A percentile compares a stretch with the other conserved stretches of the same genome.
Conservation (phyloP, 306 rosid species). For the Inga oerstediana region DNA sequence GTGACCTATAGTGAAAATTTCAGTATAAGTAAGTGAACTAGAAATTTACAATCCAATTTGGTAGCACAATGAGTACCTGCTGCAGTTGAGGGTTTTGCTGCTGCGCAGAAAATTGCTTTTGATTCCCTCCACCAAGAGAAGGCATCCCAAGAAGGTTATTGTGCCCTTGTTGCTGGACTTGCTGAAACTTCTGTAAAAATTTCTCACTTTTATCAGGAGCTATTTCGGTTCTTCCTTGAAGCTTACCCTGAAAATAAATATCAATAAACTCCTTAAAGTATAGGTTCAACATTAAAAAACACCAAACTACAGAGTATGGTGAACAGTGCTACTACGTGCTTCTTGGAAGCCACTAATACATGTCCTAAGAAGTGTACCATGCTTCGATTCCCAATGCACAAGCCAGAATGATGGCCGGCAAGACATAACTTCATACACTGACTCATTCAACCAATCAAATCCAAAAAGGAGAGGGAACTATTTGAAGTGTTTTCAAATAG, state of each 20-base stretch:
- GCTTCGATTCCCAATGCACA: neutral
- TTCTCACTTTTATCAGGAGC: slow-evolving; percentile 90
- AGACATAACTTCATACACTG: too few species aligned
- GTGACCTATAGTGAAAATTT: slow-evolving; percentile 13
- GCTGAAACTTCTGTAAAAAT: slow-evolving; percentile 78
- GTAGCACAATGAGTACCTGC: slow-evolving; percentile 53
- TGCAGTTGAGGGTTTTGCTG: slow-evolving; percentile 80
- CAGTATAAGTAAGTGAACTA: slow-evolving; percentile 19
- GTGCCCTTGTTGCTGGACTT: slow-evolving; percentile 87
- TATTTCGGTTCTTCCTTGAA: slow-evolving; percentile 85
- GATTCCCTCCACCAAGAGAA: slow-evolving; percentile 62
- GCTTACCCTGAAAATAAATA: slow-evolving; percentile 47
- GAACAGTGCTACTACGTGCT: neutral
- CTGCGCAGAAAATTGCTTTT: slow-evolving; percentile 68
- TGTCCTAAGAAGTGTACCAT: neutral
- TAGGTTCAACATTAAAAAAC: neutral
- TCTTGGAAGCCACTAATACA: neutral
- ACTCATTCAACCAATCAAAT: slow-evolving; percentile 27
- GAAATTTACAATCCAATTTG: slow-evolving; percentile 23
- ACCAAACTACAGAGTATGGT: neutral
- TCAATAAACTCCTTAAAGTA: slow-evolving; percentile 31
- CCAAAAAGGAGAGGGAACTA: slow-evolving; percentile 16
- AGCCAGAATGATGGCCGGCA: neutral
- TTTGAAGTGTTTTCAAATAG: slow-evolving; percentile 3
- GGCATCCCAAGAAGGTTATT: slow-evolving; percentile 64